These are phyloP conservation scores for Barnettozyma salicaria DNA, from an alignment of 805 yeast genomes.

Conservation along the genomic window DNA sequence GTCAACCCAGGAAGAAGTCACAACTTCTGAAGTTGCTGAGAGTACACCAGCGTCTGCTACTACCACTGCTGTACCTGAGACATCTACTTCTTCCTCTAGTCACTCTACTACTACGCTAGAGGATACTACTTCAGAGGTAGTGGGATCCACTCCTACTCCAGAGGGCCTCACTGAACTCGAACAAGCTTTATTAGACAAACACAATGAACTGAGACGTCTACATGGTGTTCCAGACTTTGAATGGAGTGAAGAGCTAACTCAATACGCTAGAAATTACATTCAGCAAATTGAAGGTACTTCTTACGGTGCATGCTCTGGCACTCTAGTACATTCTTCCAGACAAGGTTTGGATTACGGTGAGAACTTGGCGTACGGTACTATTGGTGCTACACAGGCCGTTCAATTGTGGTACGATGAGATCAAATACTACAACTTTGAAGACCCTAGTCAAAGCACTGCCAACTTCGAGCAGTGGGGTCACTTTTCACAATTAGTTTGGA, in stretches of 20 bases:
- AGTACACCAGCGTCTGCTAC: slow-evolving; percentile 1
- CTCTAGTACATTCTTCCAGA: slow-evolving; percentile 53
- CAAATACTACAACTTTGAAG: slow-evolving; percentile 42
- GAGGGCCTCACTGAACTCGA: slow-evolving; percentile 28
- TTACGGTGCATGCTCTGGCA: slow-evolving; percentile 52
- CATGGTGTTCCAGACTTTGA: slow-evolving; percentile 40
- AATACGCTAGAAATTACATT: slow-evolving; percentile 47
- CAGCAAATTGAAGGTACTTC: slow-evolving; percentile 32
- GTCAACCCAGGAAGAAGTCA: not conserved
- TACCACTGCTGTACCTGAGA: not conserved
- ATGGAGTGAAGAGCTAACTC: slow-evolving; percentile 43
- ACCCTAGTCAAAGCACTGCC: slow-evolving; percentile 38
- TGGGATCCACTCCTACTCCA: not conserved
- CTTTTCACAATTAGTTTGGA: slow-evolving; percentile 77
- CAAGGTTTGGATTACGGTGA: slow-evolving; percentile 53
- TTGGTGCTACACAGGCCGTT: slow-evolving; percentile 37
- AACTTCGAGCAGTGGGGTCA: slow-evolving; percentile 54
- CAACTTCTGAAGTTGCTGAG: slow-evolving; percentile 1
- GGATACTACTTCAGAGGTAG: no score
- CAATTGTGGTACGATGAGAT: slow-evolving; percentile 76
- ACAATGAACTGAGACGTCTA: slow-evolving; percentile 43
- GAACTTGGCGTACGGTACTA: slow-evolving; percentile 65
- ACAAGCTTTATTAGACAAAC: slow-evolving; percentile 39
- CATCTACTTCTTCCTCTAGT: slow-evolving; percentile 6
- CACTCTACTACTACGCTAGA: no score